Base-by-base conservation (phyloP, 2,329 filamentous ascomycete genomes). In the Cladophialophora chaetospira region DNA sequence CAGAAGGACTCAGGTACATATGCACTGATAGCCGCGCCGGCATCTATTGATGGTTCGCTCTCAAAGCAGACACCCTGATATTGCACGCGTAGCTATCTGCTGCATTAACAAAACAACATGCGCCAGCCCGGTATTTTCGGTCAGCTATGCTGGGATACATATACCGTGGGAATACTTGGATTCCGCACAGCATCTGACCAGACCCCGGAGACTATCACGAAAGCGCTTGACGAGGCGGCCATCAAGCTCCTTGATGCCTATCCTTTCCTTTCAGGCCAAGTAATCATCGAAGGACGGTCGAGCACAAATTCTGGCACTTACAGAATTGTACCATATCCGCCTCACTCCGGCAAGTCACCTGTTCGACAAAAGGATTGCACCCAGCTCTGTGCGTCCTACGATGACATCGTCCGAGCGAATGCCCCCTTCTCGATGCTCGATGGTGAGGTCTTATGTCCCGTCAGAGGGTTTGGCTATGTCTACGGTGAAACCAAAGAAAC, bases 381-480 rank as follows among this genome's bases (percentile, higher is more conserved):
- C 1, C 56, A 65, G 5, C 17, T 58, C 4, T 48, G 52, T n/a
- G 60, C 62, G 8, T 46, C 58, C 1, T 60, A 62, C 23, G 63
- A 53, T 9, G 53, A 68, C 49, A 58, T 68, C n/a, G 17, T 58
- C 10, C 21, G 19, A 13, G 63, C 65, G 1, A 62, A 61, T n/a
- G 68, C 55, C 3, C 69, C 71, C 1, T 62, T 69, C 10, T 55
- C 52, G 5, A 68, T 71, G 67, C 63, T 74, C 4, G 69, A 72
- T 25, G 68, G 63, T 3, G 51, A 64, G 10, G 29, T 70, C 4
- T 59, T 74, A 5, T 60, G 61, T 3, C 68, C 67, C 2, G 63
- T 63, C 6, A 65, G 64, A 6, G 65, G 64, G 1, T 40, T 63
- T 45, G 50, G 53, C 13, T 69, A 72, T 53, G 61, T 46, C 2